Evolutionary conservation across 257 asterid genomes (phyloP).

Genomic region (Solanum sejunctum): DNA sequence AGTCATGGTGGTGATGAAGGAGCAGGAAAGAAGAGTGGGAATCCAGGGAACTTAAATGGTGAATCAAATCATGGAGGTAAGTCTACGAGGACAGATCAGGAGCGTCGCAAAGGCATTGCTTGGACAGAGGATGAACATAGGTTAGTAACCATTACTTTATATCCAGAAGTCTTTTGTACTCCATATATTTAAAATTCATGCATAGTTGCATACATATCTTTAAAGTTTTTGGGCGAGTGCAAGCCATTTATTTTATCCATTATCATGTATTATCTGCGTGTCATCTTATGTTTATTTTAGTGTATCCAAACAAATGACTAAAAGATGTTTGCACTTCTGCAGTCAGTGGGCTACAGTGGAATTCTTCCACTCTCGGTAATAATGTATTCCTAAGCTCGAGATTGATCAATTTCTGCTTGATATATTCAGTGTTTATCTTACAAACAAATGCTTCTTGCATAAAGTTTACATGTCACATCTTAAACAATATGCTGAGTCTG

Average conservation of each 20-base stretch:
- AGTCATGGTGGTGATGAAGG: conserved; percentile 36
- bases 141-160: conserved; percentile 15
- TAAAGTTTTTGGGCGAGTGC: neutral
- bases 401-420: neutral
- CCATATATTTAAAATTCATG: neutral
- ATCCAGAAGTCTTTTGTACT: neutral
- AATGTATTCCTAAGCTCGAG: neutral
- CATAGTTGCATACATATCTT: neutral
- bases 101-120: conserved; percentile 90
- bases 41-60: conserved; percentile 20
- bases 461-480: neutral
- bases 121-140: conserved; percentile 99
- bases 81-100: conserved; percentile 61
- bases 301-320: neutral
- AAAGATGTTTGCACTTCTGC: neutral
- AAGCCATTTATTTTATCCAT: neutral
- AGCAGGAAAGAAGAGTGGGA: conserved; percentile 34
- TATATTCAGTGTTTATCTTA: neutral
- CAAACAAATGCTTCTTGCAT: neutral
- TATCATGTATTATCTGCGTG: neutral
- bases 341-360: neutral
- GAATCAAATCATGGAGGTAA: conserved; percentile 54
- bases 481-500: neutral
- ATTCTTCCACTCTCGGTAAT: neutral
- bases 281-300: neutral